Evolutionary conservation across 2,329 filamentous ascomycete genomes (phyloP), one percentile per base, ranked within the genome.

Genomic region (Aureobasidium sp.): DNA sequence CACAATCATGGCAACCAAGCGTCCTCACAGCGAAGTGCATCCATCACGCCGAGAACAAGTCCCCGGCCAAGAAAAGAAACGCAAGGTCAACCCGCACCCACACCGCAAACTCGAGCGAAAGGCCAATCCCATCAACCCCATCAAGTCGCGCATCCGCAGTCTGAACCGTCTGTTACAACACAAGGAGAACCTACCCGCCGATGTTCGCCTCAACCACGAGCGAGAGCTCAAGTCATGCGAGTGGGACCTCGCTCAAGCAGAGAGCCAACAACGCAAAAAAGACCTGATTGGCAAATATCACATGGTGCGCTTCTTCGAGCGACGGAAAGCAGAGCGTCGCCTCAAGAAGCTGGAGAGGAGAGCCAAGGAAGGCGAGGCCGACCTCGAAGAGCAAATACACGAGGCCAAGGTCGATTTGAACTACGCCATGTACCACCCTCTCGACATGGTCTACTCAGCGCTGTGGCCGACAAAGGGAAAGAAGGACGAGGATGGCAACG

Each of bases 281-380:
- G 80, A 84, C 63, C 90, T 92, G 83, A 91, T 92, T 65, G 80
- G 80, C 56, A 88, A 87, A 73, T 94, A 91, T 69, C 89, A 93
- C 72, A 92, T 90, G 83, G 84, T 93, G 56, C 80, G 90, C 31
- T 94, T 94, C 72, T 93, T 93, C 74, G 90, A 91, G 67, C 82
- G 86, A 49, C 85, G 89, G 73, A 90, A 89, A 73, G 87, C 87
- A 20, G 80, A 80, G 48, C 79, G 87, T 58, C 77, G 84, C 37
- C 77, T 83, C 51, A 90, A 87, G 71, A 82, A 86, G 68, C 75
- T 89, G 57, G 78, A 79, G 68, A 84, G 83, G 68, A 81, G 82
- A 66, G 75, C 89, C 42, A 75, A 80, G 20, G 72, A 78, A 1
- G 57, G 57, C 44, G 78, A 81, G 11, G 62, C 62, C 27, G 64